These are phyloP conservation scores for Ulota crispa DNA, from an alignment of 225 moss, liverwort and hornwort species.

Conservation along the genomic window DNA sequence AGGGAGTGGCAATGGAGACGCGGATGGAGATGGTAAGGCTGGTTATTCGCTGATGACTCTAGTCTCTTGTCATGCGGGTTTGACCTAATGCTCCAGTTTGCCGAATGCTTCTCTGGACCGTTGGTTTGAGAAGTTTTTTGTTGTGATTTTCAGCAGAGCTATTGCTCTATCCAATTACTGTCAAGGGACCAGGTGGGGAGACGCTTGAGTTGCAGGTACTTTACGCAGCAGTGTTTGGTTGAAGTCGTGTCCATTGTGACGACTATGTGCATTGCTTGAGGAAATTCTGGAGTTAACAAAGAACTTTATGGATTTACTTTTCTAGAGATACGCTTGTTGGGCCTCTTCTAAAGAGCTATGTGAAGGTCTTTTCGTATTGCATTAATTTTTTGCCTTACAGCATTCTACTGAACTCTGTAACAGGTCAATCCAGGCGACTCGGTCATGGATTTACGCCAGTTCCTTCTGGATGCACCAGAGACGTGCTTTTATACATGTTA, in stretches of 20 bases:
- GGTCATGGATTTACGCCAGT: slow-evolving; percentile 95
- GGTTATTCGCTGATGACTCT: neutral
- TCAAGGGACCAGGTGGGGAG: slow-evolving; percentile 90
- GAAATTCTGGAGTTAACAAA: neutral
- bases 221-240: neutral
- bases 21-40: slow-evolving; percentile 41
- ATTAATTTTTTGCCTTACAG: neutral
- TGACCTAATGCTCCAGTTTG: neutral
- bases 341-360: neutral
- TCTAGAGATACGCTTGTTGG: neutral
- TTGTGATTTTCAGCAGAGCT: slow-evolving; percentile 67
- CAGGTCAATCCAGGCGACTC: slow-evolving; percentile 98
- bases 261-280: neutral
- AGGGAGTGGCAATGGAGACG: slow-evolving; percentile 44
- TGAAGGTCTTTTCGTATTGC: neutral
- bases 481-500: slow-evolving; percentile 96
- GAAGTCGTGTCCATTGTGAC: neutral
- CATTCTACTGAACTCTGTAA: neutral
- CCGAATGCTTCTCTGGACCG: too few relatives aligned
- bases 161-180: slow-evolving; percentile 79
- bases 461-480: slow-evolving; percentile 90
- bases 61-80: neutral
- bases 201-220: slow-evolving; percentile 87
- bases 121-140: slow-evolving; percentile 3
- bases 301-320: neutral